Evolutionary conservation across 306 rosid genomes (phyloP).

Genomic region (Sindora glabra): DNA sequence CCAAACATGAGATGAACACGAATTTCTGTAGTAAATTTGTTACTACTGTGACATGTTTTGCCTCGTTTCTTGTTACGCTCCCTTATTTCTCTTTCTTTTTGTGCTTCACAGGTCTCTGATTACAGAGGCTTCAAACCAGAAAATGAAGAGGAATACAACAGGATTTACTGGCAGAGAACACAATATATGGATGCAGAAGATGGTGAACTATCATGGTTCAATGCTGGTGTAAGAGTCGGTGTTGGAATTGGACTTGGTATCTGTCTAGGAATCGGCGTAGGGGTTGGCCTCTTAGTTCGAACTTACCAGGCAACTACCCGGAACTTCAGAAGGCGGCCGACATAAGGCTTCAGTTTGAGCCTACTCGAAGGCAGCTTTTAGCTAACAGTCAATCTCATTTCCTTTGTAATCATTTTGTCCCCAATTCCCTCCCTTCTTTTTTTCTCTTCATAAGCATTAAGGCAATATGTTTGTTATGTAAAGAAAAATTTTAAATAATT

Average conservation of each 20-base stretch:
- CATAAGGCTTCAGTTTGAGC: conserved; percentile 12
- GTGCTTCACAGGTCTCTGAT: conserved; percentile 28
- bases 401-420: too few species aligned
- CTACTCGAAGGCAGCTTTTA: conserved; percentile 2
- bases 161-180: conserved; percentile 29
- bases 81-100: background rate
- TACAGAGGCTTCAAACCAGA: conserved; percentile 33
- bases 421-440: too few species aligned
- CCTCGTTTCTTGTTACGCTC: background rate
- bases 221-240: conserved; percentile 72
- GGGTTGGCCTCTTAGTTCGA: conserved; percentile 41
- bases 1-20: too few species aligned
- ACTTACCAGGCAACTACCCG: conserved; percentile 49
- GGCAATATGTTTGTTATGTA: too few species aligned
- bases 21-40: background rate
- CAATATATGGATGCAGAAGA: conserved; percentile 41
- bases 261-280: conserved; percentile 54
- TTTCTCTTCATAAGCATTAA: too few species aligned
- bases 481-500: too few species aligned
- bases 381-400: too few species aligned
- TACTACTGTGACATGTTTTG: background rate
- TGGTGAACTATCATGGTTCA: conserved; percentile 65
- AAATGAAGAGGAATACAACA: conserved; percentile 34
- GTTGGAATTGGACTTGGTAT: conserved; percentile 60
- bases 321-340: conserved; percentile 34